These are phyloP conservation scores for Dimargaris cristalligena DNA, from an alignment of 192 early-diverging fungal species.

Conservation along the genomic window DNA sequence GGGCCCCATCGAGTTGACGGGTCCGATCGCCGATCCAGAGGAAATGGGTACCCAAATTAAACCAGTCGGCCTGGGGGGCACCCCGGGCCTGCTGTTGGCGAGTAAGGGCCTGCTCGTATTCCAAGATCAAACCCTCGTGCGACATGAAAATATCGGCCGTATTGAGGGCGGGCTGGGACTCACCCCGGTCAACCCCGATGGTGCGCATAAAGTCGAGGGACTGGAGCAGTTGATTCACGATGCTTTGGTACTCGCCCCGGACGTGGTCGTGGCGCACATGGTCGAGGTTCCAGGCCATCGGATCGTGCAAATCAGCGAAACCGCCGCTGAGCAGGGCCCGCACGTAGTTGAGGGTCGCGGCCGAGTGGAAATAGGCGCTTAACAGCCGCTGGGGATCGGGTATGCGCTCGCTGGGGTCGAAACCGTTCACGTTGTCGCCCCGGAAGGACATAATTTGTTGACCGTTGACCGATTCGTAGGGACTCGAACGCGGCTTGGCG, in stretches of 20 bases:
- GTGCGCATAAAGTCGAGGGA: constrained; percentile 88
- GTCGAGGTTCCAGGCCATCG: constrained; percentile 72
- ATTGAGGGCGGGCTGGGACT: constrained; percentile 32
- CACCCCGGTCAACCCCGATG: constrained; percentile 73
- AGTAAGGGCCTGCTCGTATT: constrained; percentile 82
- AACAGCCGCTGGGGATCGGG: constrained; percentile 90
- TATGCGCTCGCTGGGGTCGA: constrained; percentile 59
- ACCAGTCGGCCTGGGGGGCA: constrained; percentile 42
- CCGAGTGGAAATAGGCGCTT: constrained; percentile 93
- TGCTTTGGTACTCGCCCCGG: constrained; percentile 72
- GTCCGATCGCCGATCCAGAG: constrained; percentile 99
- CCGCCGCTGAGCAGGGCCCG: constrained; percentile 63
- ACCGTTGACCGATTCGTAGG: constrained; percentile 75
- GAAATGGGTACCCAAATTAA: constrained; percentile 91
- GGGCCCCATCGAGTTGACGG: constrained; percentile 82
- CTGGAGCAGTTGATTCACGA: constrained; percentile 74
- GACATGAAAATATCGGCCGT: constrained; percentile 86
- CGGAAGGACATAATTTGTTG: constrained; percentile 73
- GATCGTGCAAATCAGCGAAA: constrained; percentile 86
- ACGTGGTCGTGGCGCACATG: constrained; percentile 69
- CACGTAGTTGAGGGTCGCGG: constrained; percentile 89
- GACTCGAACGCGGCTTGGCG: constrained; percentile 90
- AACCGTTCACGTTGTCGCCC: constrained; percentile 97
- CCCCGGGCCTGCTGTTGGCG: constrained; percentile 24
- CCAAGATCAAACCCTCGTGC: constrained; percentile 89